These are phyloP conservation scores for Fallopia convolvulus DNA, from an alignment of 148 eudicot genomes.

Conservation along the genomic window DNA sequence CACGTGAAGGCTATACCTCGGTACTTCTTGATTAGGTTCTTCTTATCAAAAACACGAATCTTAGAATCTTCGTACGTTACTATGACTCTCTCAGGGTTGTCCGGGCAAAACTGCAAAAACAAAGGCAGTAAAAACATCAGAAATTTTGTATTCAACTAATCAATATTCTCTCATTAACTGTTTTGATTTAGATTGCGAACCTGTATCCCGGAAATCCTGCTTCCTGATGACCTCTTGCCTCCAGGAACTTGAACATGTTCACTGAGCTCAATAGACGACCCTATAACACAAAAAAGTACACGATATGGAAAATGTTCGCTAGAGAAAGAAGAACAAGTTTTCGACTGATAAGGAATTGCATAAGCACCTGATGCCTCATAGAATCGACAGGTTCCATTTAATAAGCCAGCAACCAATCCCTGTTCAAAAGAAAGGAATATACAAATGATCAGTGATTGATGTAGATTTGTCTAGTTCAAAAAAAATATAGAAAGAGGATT, in stretches of 20 bases:
- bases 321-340: not conserved
- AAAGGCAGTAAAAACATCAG: not conserved
- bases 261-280: slow-evolving; percentile 27
- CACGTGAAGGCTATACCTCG: slow-evolving; percentile 37
- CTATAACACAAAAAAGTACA: slow-evolving; percentile 24
- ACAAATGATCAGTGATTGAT: not conserved
- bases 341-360: not conserved
- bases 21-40: slow-evolving; percentile 49
- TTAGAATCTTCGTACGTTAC: slow-evolving; percentile 60
- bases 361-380: slow-evolving; percentile 46
- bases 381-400: slow-evolving; percentile 59
- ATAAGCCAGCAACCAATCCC: slow-evolving; percentile 62
- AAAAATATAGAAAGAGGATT: not conserved
- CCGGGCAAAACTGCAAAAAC: slow-evolving; percentile 40
- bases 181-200: slow-evolving; percentile 16
- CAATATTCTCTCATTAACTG: not conserved
- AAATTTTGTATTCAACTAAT: not conserved
- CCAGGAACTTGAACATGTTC: slow-evolving; percentile 32
- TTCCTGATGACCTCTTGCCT: slow-evolving; percentile 38
- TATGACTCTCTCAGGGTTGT: slow-evolving; percentile 44
- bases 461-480: too few species aligned
- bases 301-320: slow-evolving; percentile 1
- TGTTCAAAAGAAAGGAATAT: slow-evolving; percentile 21
- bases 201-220: slow-evolving; percentile 70
- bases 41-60: slow-evolving; percentile 54